These are phyloP conservation scores for Fusarium sp. DNA, from an alignment of 2,329 filamentous ascomycete genomes.

Conservation along the genomic window DNA sequence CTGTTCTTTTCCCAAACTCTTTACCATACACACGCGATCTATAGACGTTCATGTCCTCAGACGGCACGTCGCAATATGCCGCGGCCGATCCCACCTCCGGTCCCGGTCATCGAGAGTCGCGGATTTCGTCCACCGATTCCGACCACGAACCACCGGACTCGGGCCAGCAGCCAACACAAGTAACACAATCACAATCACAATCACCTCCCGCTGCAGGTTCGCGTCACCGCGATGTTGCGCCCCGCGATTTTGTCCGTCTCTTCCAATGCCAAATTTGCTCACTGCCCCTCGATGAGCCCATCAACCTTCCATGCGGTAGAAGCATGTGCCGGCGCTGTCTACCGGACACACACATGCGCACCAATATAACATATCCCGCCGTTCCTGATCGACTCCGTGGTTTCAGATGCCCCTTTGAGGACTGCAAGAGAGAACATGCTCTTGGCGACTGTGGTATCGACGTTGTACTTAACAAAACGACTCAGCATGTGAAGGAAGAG, in stretches of 20 bases:
- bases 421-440: slow-evolving; percentile 79
- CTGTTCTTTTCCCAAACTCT: not conserved
- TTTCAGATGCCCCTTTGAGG: slow-evolving; percentile 78
- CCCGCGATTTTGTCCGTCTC: slow-evolving; percentile 68
- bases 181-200: slow-evolving; percentile 19
- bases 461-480: slow-evolving; percentile 80
- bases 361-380: slow-evolving; percentile 83
- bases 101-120: slow-evolving; percentile 23
- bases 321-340: slow-evolving; percentile 82
- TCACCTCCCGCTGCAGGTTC: slow-evolving; percentile 9
- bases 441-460: slow-evolving; percentile 81
- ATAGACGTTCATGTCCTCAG: slow-evolving; percentile 42
- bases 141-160: slow-evolving; percentile 20
- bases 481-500: slow-evolving; percentile 69
- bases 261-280: slow-evolving; percentile 85
- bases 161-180: slow-evolving; percentile 18
- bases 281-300: slow-evolving; percentile 73
- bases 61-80: slow-evolving; percentile 28
- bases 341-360: slow-evolving; percentile 73
- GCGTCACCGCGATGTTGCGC: slow-evolving; percentile 35
- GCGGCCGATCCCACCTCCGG: slow-evolving; percentile 31
- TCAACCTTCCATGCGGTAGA: slow-evolving; percentile 85
- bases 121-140: slow-evolving; percentile 13
- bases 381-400: slow-evolving; percentile 74
- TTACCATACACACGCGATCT: slow-evolving; percentile 6